Conservation (phyloP, 768 basidiomycete genomes). For the Dacryopinax spathularia region DNA sequence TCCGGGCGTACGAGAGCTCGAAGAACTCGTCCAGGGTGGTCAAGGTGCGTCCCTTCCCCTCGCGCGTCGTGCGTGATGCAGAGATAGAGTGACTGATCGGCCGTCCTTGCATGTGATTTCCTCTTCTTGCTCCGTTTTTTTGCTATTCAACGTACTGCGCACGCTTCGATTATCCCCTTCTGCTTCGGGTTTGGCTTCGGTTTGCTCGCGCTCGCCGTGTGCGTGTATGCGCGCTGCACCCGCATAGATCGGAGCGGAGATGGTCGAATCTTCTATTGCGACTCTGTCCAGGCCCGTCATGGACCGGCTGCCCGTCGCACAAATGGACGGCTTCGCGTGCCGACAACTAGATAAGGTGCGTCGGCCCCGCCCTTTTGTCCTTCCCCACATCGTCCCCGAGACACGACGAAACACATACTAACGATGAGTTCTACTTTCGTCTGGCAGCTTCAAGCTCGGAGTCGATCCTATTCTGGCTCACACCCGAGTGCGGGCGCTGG, state of each 20-base stretch:
- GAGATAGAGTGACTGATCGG: conserved; percentile 6
- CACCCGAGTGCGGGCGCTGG: background rate
- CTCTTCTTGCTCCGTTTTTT: background rate
- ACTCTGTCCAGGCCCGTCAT: conserved; percentile 71
- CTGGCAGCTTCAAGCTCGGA: background rate
- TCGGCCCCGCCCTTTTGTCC: conserved; percentile 9
- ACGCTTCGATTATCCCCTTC: conserved; percentile 2
- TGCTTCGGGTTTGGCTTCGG: background rate
- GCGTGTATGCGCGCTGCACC: background rate
- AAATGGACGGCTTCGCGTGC: conserved; percentile 76
- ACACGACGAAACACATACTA: background rate
- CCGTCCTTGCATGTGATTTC: conserved; percentile 7
- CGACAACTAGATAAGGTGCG: conserved; percentile 71
- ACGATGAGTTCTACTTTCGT: conserved; percentile 1
- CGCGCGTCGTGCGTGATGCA: conserved; percentile 5
- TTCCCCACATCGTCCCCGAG: background rate
- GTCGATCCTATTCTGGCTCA: conserved; percentile 1
- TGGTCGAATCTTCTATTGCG: conserved; percentile 74
- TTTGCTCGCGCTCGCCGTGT: background rate
- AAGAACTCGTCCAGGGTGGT: conserved; percentile 75
- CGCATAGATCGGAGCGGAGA: conserved; percentile 68
- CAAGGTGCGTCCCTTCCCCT: conserved; percentile 39
- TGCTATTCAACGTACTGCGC: background rate
- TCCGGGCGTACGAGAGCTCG: conserved; percentile 64
- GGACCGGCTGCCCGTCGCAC: conserved; percentile 50